These are phyloP conservation scores for Candida sanyiensis DNA, from an alignment of 805 yeast genomes.

Conservation along the genomic window DNA sequence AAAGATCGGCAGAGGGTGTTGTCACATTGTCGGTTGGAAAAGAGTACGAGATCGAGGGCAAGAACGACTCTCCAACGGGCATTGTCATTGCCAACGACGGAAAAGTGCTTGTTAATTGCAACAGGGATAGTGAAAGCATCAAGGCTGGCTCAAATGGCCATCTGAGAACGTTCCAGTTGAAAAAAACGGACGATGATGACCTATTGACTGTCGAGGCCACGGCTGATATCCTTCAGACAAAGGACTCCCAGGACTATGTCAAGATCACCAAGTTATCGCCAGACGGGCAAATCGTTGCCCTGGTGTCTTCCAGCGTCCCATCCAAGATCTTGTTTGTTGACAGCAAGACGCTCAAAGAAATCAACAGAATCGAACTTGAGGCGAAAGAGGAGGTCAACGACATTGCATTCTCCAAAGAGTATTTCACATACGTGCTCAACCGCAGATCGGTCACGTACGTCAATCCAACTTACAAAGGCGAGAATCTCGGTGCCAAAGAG, in stretches of 20 bases:
- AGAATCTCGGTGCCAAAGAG: slow-evolving; percentile 6
- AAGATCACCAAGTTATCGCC: slow-evolving; percentile 54
- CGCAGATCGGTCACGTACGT: slow-evolving; percentile 31
- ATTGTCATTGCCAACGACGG: slow-evolving; percentile 46
- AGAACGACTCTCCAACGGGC: slow-evolving; percentile 87
- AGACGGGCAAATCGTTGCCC: slow-evolving; percentile 58
- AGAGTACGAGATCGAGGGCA: slow-evolving; percentile 52
- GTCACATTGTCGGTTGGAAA: slow-evolving; percentile 46
- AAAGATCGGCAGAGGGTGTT: slow-evolving; percentile 36
- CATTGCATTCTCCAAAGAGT: slow-evolving; percentile 56
- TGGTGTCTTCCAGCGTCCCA: slow-evolving; percentile 64
- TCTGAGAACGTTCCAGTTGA: slow-evolving; percentile 50
- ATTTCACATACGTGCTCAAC: slow-evolving; percentile 58
- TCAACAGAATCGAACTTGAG: slow-evolving; percentile 46
- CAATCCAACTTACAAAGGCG: slow-evolving; percentile 5
- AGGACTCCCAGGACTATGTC: slow-evolving; percentile 46
- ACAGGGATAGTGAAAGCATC: slow-evolving; percentile 57
- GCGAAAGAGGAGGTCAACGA: slow-evolving; percentile 51
- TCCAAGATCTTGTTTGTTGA: slow-evolving; percentile 57
- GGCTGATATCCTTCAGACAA: slow-evolving; percentile 48
- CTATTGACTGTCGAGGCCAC: slow-evolving; percentile 55
- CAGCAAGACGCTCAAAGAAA: slow-evolving; percentile 47
- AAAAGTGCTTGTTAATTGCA: slow-evolving; percentile 66
- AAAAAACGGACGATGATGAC: slow-evolving; percentile 38
- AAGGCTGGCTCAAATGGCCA: slow-evolving; percentile 62